Conservation (phyloP, 1,284 basidiomycete genomes). For the Taiwanofungus camphoratus region DNA sequence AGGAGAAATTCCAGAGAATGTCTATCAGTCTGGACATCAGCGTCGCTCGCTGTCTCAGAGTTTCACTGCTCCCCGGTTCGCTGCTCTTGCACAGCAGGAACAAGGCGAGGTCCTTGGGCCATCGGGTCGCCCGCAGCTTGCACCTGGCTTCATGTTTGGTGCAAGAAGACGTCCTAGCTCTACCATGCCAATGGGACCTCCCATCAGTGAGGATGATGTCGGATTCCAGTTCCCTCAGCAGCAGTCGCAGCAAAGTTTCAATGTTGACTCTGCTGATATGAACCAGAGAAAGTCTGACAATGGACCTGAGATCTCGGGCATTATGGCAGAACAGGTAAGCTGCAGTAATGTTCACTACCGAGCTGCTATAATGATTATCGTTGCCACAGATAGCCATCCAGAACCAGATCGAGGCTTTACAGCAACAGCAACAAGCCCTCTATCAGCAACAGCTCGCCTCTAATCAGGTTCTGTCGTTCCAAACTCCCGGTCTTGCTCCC, state of each 20-base stretch:
- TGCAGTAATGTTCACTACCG: not conserved
- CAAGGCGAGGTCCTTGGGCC: slow-evolving; percentile 63
- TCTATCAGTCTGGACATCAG: slow-evolving; percentile 53
- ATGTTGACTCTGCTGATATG: slow-evolving; percentile 29
- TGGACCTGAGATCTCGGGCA: slow-evolving; percentile 70
- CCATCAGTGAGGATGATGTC: slow-evolving; percentile 73
- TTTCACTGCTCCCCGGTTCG: slow-evolving; percentile 84
- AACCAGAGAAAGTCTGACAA: slow-evolving; percentile 55
- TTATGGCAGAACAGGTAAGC: slow-evolving; percentile 85
- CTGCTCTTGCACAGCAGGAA: slow-evolving; percentile 71
- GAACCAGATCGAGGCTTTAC: slow-evolving; percentile 85
- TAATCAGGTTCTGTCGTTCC: slow-evolving; percentile 66
- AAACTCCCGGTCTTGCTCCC: slow-evolving; percentile 65
- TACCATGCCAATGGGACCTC: slow-evolving; percentile 53
- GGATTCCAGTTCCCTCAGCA: slow-evolving; percentile 83
- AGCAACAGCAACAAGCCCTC: slow-evolving; percentile 86
- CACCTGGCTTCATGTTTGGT: slow-evolving; percentile 86
- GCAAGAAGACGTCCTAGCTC: slow-evolving; percentile 52
- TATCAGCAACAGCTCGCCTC: slow-evolving; percentile 83
- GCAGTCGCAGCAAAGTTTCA: slow-evolving; percentile 39
- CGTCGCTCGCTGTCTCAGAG: slow-evolving; percentile 71
- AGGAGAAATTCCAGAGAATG: slow-evolving; percentile 64
- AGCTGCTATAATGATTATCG: slow-evolving; percentile 4
- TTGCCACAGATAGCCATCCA: slow-evolving; percentile 79
- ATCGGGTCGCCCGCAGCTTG: slow-evolving; percentile 82